Percentiles rank a stretch among this genome's conserved stretches.
phyloP scores from a whole-genome alignment of 495 filamentous ascomycete species.

The Neurospora pannonica region DNA sequence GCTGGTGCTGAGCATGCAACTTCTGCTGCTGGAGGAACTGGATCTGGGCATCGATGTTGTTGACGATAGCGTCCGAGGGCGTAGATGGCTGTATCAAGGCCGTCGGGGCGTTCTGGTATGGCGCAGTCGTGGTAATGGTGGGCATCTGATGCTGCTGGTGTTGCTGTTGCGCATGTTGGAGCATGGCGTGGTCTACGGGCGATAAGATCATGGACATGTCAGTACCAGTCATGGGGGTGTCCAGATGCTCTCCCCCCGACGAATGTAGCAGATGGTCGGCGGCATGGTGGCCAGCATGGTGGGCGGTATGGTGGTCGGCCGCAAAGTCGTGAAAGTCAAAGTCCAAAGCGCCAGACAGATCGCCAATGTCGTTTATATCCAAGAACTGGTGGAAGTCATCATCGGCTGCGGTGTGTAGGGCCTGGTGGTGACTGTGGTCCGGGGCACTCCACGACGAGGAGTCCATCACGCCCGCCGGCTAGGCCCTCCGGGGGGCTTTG shows the following conservation, averaged over 20 bases:
- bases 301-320: constrained; percentile 2
- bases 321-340: constrained; percentile 43
- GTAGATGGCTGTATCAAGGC: constrained; percentile 34
- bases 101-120: constrained; percentile 31
- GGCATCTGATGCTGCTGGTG: constrained; percentile 34
- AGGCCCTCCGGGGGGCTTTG: not conserved
- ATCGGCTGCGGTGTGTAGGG: constrained; percentile 32
- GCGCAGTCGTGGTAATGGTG: constrained; percentile 32
- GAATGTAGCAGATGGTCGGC: constrained; percentile 27
- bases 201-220: constrained; percentile 32
- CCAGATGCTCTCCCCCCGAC: constrained; percentile 32
- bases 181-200: constrained; percentile 22
- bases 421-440: constrained; percentile 23
- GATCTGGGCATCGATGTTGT: constrained; percentile 50
- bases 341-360: constrained; percentile 33
- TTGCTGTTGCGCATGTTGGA: not conserved
- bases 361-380: constrained; percentile 41
- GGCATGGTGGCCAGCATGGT: constrained; percentile 7
- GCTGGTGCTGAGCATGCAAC: constrained; percentile 41
- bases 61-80: constrained; percentile 35
- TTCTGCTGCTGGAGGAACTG: constrained; percentile 55
- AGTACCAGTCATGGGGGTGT: constrained; percentile 41
- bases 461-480: constrained; percentile 30
- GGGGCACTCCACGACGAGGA: constrained; percentile 39
- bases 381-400: constrained; percentile 50